These are phyloP conservation scores for Sporothrix phasma DNA, from an alignment of 2,329 filamentous ascomycete genomes.

Conservation along the genomic window DNA sequence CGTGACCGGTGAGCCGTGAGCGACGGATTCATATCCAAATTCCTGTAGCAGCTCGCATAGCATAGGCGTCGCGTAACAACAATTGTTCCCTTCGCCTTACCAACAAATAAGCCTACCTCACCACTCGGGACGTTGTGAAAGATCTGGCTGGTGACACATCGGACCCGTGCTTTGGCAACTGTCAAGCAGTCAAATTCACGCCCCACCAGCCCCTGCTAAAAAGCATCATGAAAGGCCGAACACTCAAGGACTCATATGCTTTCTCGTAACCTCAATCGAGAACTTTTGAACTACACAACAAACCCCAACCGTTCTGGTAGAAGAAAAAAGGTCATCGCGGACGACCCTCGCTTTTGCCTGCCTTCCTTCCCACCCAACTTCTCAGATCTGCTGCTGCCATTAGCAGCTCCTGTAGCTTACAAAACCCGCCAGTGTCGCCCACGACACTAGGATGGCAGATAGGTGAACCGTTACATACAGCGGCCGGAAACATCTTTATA, in stretches of 20 bases:
- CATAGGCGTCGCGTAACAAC: too few relatives aligned
- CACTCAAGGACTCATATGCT: slow-evolving; percentile 14
- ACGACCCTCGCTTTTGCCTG: not conserved
- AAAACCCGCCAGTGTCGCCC: slow-evolving; percentile 18
- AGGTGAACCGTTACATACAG: slow-evolving; percentile 54
- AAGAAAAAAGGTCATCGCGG: not conserved
- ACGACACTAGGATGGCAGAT: slow-evolving; percentile 55
- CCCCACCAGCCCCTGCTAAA: not conserved
- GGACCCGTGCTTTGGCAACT: not conserved
- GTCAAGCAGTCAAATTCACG: not conserved
- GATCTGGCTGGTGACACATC: too few relatives aligned
- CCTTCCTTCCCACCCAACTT: not conserved
- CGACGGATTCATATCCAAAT: too few relatives aligned
- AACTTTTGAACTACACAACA: not conserved
- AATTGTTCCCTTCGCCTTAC: too few relatives aligned
- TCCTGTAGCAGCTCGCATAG: too few relatives aligned
- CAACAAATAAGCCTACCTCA: too few relatives aligned
- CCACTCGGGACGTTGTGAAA: too few relatives aligned
- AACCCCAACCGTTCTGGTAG: not conserved
- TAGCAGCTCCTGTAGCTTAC: not conserved
- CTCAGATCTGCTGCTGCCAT: not conserved
- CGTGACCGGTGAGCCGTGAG: too few relatives aligned
- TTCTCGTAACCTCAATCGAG: not conserved
- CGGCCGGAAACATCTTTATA: slow-evolving; percentile 48
- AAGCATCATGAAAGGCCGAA: slow-evolving; percentile 19